A percentile compares a stretch with the other conserved stretches of the same genome.
These are phyloP conservation scores for Fistulinella prunicolor DNA, from an alignment of 768 basidiomycete species.

Conservation along the genomic window DNA sequence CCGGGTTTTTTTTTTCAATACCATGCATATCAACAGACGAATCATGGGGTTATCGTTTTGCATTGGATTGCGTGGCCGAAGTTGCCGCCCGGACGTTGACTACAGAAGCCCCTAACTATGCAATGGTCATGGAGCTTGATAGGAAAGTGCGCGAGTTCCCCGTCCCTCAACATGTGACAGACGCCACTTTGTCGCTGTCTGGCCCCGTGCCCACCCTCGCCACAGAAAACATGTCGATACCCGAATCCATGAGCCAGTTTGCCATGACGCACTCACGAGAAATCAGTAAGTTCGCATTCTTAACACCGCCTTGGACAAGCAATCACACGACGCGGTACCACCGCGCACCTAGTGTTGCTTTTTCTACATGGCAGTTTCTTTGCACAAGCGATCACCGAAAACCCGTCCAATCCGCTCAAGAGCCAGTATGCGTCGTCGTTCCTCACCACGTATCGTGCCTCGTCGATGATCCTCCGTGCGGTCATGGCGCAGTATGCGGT, in stretches of 20 bases:
- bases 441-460: conserved; percentile 57
- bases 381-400: conserved; percentile 67
- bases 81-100: conserved; percentile 60
- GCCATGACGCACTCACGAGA: conserved; percentile 36
- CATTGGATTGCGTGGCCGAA: conserved; percentile 61
- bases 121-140: conserved; percentile 66
- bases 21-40: conserved; percentile 42
- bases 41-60: conserved; percentile 62
- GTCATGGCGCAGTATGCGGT: conserved; percentile 46
- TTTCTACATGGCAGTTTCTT: conserved; percentile 69
- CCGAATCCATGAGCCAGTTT: conserved; percentile 39
- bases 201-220: conserved; percentile 12
- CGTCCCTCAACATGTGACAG: conserved; percentile 45
- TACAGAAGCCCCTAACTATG: conserved; percentile 60
- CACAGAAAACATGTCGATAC: conserved; percentile 12
- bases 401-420: conserved; percentile 63
- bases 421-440: conserved; percentile 65
- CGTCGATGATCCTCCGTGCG: conserved; percentile 53
- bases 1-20: no score
- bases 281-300: conserved; percentile 31
- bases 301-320: background rate
- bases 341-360: conserved; percentile 54
- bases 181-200: conserved; percentile 36
- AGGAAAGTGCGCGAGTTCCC: conserved; percentile 65
- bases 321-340: conserved; percentile 3